Conservation (phyloP, 805 yeast genomes). For the Starmera quercuum region DNA sequence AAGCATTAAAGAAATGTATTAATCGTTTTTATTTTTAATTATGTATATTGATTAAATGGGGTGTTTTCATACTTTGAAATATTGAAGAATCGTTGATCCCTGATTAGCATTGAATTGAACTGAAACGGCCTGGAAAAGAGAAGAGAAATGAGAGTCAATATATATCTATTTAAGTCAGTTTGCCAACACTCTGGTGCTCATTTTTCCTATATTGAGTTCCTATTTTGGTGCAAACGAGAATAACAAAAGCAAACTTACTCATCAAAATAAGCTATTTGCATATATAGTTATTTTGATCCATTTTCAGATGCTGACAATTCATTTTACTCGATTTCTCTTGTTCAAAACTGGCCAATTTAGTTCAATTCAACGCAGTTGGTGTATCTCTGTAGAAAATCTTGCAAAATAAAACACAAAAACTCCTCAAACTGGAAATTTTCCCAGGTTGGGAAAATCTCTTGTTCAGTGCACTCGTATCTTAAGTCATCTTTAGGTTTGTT, state of each 20-base stretch:
- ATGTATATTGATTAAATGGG: slow-evolving; percentile 4
- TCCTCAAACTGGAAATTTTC: too few species aligned
- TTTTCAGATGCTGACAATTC: too few species aligned
- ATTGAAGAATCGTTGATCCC: slow-evolving; percentile 1
- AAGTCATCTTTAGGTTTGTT: too few species aligned
- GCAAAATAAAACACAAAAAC: too few species aligned
- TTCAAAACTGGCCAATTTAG: too few species aligned
- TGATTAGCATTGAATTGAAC: neutral
- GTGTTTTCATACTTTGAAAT: slow-evolving; percentile 3
- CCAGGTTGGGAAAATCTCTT: too few species aligned
- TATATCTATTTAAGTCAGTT: slow-evolving; percentile 31
- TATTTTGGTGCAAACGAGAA: slow-evolving; percentile 89
- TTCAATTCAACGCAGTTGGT: too few species aligned
- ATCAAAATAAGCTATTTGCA: slow-evolving; percentile 39
- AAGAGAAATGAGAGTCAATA: neutral
- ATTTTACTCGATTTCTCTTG: too few species aligned
- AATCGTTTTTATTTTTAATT: slow-evolving; percentile 9
- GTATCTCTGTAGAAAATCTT: too few species aligned
- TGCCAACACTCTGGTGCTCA: slow-evolving; percentile 93
- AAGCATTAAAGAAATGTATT: too few species aligned
- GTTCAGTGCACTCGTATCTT: too few species aligned
- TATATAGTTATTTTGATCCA: too few species aligned
- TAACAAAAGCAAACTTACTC: slow-evolving; percentile 56
- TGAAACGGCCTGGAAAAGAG: neutral
- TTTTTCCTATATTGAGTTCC: slow-evolving; percentile 61